Percentiles rank a stretch among this genome's conserved stretches.
Evolutionary conservation across 1,284 basidiomycete species (phyloP).

Genomic region (Caloboletus inedulis): DNA sequence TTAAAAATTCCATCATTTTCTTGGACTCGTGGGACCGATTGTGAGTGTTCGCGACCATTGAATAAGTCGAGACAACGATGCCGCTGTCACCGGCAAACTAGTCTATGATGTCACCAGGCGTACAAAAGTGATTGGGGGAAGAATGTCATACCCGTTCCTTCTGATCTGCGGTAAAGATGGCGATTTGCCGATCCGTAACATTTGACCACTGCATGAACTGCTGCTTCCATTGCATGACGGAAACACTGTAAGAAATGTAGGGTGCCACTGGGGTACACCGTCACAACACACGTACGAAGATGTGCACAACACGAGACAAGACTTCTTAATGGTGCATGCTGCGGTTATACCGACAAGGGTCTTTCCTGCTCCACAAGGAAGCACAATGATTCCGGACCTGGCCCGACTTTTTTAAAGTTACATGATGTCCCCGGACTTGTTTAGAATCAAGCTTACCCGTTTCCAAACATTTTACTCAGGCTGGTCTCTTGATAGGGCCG

Average conservation of each 20-base stretch:
- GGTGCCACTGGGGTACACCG: background rate
- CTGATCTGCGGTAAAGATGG: conserved; percentile 93
- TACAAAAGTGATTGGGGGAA: background rate
- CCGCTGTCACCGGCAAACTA: conserved; percentile 93
- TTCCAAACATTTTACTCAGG: conserved; percentile 98
- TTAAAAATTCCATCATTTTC: conserved; percentile 98
- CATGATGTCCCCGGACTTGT: background rate
- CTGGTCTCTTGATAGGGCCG: conserved; percentile 97
- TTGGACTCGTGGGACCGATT: conserved; percentile 95
- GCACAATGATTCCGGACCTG: conserved; percentile 95
- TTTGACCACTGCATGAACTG: conserved; percentile 98
- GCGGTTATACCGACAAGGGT: conserved; percentile 99
- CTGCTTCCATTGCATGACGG: conserved; percentile 97
- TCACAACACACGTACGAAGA: conserved; percentile 69
- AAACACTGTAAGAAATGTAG: conserved; percentile 59
- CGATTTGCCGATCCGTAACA: conserved; percentile 91
- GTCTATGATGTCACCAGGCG: conserved; percentile 1
- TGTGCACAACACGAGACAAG: conserved; percentile 95
- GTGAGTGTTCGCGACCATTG: conserved; percentile 96
- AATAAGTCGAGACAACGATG: conserved; percentile 96
- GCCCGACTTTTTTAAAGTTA: conserved; percentile 64
- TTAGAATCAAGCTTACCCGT: conserved; percentile 59
- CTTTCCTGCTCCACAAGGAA: conserved; percentile 98
- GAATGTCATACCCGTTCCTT: conserved; percentile 78
- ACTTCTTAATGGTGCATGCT: conserved; percentile 99